A percentile compares a stretch with the other conserved stretches of the same genome.
phyloP scores from a whole-genome alignment of 768 basidiomycete species.

The Termitomyces heimii region DNA sequence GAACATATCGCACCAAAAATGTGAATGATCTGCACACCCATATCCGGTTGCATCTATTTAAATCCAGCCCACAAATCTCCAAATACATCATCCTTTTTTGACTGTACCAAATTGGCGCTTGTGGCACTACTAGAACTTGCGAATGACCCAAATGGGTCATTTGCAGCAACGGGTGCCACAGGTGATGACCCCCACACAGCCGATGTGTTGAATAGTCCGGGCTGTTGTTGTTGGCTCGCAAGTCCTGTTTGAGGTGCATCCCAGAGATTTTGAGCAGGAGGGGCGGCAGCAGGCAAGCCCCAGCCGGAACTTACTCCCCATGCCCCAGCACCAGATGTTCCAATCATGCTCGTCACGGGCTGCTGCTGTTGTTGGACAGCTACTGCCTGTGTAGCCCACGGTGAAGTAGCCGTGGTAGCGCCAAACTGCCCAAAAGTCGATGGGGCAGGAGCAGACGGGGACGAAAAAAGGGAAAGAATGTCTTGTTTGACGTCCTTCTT shows the following conservation, averaged over 20 bases:
- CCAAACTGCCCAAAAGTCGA: constrained; percentile 30
- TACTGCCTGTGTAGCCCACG: constrained; percentile 24
- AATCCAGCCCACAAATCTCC: constrained; percentile 83
- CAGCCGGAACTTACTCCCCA: constrained; percentile 72
- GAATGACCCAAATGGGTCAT: constrained; percentile 29
- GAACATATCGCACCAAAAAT: neutral
- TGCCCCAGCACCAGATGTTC: constrained; percentile 43
- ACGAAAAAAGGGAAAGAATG: constrained; percentile 77
- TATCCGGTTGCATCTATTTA: constrained; percentile 35
- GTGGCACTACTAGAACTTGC: constrained; percentile 18
- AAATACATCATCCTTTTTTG: constrained; percentile 74
- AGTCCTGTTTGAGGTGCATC: constrained; percentile 18
- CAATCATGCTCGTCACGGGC: constrained; percentile 47
- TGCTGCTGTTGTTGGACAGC: constrained; percentile 11
- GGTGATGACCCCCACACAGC: constrained; percentile 55
- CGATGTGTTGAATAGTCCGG: constrained; percentile 40
- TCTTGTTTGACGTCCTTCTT: constrained; percentile 79
- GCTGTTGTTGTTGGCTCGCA: constrained; percentile 20
- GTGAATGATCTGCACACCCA: neutral
- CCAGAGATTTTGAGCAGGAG: constrained; percentile 38
- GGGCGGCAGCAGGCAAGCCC: constrained; percentile 29
- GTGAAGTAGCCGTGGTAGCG: constrained; percentile 17
- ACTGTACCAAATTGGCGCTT: constrained; percentile 2
- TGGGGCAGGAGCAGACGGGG: constrained; percentile 27
- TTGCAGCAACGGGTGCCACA: constrained; percentile 9